phyloP scores from a whole-genome alignment of 345 rosid genomes.

The Citrus inodora region DNA sequence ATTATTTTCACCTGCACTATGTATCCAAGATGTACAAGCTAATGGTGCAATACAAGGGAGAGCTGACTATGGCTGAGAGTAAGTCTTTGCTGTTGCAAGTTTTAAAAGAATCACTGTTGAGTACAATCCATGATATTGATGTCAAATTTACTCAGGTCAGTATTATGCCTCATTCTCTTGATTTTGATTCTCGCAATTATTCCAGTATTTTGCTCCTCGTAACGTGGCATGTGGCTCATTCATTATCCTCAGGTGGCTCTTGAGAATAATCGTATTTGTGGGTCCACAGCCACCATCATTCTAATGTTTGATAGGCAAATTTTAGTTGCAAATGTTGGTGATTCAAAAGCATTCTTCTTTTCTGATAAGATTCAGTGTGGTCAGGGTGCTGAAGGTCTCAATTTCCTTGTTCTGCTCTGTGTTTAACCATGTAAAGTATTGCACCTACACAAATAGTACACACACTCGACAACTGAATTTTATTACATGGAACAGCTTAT shows the following conservation, averaged over 20 bases:
- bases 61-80: not conserved
- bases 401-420: not conserved
- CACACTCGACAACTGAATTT: not conserved
- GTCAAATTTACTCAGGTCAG: slow-evolving; percentile 19
- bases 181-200: not conserved
- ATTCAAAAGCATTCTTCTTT: slow-evolving; percentile 21
- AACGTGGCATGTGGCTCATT: not conserved
- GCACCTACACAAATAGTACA: not conserved
- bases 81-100: slow-evolving; percentile 1
- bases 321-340: slow-evolving; percentile 29
- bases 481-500: not conserved
- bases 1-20: slow-evolving; percentile 22
- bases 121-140: slow-evolving; percentile 23
- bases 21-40: slow-evolving; percentile 14
- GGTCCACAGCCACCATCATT: slow-evolving; percentile 19
- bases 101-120: slow-evolving; percentile 22
- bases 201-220: not conserved
- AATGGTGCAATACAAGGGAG: not conserved
- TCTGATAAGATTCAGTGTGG: slow-evolving; percentile 9
- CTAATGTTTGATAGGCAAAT: slow-evolving; percentile 8
- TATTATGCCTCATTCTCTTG: not conserved
- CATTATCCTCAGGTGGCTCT: slow-evolving; percentile 17
- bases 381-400: not conserved
- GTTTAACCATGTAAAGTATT: not conserved
- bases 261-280: slow-evolving; percentile 9